Conservation (phyloP, 129 eudicot genomes). For the Lonicera japonica region DNA sequence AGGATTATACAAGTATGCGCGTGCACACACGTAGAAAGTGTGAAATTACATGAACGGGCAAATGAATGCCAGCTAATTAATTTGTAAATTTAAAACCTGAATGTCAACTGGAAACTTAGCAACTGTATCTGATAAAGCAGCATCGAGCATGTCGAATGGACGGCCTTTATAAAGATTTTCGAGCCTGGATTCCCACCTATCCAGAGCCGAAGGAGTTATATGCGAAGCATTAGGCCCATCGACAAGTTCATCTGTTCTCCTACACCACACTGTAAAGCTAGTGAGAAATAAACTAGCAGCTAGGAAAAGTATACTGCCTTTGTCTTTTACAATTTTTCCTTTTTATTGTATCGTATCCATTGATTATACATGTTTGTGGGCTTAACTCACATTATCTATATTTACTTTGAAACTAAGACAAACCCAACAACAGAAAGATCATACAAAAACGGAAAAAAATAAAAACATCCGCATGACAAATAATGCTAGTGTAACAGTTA, state of each 20-base stretch:
- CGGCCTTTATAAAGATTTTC: slow-evolving; percentile 82
- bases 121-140: slow-evolving; percentile 91
- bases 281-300: slow-evolving; percentile 2
- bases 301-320: too few species aligned
- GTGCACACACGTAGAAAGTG: too few species aligned
- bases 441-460: not conserved
- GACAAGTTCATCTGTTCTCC: slow-evolving; percentile 98
- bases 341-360: not conserved
- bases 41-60: too few species aligned
- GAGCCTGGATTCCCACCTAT: slow-evolving; percentile 90
- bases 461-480: not conserved
- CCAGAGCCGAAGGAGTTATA: slow-evolving; percentile 90
- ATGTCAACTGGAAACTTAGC: slow-evolving; percentile 89
- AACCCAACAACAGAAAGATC: not conserved
- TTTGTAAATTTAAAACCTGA: slow-evolving; percentile 46
- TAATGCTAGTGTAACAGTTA: not conserved
- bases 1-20: too few species aligned
- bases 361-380: not conserved
- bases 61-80: slow-evolving; percentile 2
- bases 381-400: not conserved
- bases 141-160: slow-evolving; percentile 99
- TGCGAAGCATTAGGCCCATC: slow-evolving; percentile 99
- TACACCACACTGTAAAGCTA: slow-evolving; percentile 81
- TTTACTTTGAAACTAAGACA: not conserved
- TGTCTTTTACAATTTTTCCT: too few species aligned